phyloP scores from a whole-genome alignment of 441 rosid genomes.

The Manihot esculenta region DNA sequence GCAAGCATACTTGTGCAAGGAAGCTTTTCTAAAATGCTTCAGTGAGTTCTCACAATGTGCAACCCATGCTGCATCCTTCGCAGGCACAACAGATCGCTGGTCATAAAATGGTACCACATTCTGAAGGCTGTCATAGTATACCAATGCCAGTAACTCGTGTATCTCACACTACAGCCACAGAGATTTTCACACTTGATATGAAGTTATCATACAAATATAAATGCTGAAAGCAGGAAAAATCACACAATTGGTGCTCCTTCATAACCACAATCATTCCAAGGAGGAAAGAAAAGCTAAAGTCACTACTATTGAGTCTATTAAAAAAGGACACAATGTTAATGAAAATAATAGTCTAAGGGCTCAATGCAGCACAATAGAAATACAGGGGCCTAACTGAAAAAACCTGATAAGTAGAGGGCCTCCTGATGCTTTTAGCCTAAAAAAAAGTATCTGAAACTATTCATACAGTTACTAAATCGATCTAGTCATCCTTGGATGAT shows the following conservation, averaged over 20 bases:
- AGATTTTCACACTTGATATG: constrained; percentile 32
- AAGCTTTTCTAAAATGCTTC: constrained; percentile 90
- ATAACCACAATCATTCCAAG: background rate
- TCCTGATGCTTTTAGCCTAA: no score
- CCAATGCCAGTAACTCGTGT: constrained; percentile 95
- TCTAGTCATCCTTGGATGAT: background rate
- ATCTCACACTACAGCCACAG: constrained; percentile 72
- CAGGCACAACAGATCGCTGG: constrained; percentile 78
- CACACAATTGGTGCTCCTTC: constrained; percentile 8
- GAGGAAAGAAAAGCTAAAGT: background rate
- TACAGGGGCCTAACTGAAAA: no score
- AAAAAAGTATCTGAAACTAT: background rate
- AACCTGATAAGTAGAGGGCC: no score
- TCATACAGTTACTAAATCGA: background rate
- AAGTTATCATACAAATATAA: constrained; percentile 9
- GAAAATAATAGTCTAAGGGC: no score
- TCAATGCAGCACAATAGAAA: no score
- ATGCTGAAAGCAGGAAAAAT: constrained; percentile 8
- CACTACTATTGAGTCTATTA: background rate
- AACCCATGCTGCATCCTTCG: constrained; percentile 81
- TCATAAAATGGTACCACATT: constrained; percentile 96
- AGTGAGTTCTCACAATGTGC: constrained; percentile 81
- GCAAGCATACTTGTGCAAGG: constrained; percentile 65
- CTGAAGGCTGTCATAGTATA: constrained; percentile 99
- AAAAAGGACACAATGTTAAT: no score